These are phyloP conservation scores for Fusarium sp. DNA, from an alignment of 2,329 filamentous ascomycete species.

Conservation along the genomic window DNA sequence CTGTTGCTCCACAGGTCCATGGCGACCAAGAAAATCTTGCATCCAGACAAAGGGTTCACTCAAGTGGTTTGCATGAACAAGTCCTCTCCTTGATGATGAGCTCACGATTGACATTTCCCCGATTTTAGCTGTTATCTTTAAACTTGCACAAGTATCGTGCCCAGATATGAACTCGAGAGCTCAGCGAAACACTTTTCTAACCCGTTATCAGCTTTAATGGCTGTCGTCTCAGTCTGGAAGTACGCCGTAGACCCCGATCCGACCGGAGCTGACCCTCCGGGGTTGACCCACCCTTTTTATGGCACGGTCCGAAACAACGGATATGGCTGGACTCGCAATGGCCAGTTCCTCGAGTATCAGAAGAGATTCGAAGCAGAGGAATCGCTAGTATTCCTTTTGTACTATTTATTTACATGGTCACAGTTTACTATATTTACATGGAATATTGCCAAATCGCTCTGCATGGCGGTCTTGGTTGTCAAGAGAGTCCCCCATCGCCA, in stretches of 20 bases:
- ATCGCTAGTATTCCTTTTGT: background rate
- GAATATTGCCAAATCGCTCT: background rate
- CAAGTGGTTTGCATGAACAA: background rate
- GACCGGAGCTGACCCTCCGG: slow-evolving; percentile 24
- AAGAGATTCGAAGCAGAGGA: too few relatives aligned
- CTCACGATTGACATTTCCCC: background rate
- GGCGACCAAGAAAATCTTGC: background rate
- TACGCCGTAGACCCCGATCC: slow-evolving; percentile 18
- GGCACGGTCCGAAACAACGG: slow-evolving; percentile 5
- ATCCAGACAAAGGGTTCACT: background rate
- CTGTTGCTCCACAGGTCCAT: background rate
- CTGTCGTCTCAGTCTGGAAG: background rate
- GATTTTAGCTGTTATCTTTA: too few relatives aligned
- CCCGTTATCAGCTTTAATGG: background rate
- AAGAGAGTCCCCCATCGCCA: background rate
- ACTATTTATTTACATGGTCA: background rate
- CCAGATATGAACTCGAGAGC: background rate
- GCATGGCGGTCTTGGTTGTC: background rate
- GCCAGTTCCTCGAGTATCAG: background rate
- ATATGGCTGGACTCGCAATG: background rate
- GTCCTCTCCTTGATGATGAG: background rate
- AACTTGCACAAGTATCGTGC: too few relatives aligned
- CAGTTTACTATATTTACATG: background rate
- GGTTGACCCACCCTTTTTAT: background rate
- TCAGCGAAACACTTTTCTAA: background rate